A percentile compares a stretch with the other conserved stretches of the same genome.
Evolutionary conservation across 2,329 filamentous ascomycete species (phyloP).

Genomic region (Colletotrichum sp.): DNA sequence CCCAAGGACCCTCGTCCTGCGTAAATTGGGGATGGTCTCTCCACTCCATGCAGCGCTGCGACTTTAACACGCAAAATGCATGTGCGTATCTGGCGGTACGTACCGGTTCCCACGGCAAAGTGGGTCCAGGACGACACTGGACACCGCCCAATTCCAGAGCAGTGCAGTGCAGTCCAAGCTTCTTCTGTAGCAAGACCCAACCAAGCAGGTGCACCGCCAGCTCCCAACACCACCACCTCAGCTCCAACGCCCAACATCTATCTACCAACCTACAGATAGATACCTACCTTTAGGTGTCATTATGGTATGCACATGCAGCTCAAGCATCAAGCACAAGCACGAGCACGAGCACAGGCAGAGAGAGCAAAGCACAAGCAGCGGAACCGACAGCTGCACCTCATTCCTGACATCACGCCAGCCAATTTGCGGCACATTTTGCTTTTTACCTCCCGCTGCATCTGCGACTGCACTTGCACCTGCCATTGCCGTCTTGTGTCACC

Average conservation of each 20-base stretch:
- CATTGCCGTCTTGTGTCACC: background rate
- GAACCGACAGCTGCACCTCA: background rate
- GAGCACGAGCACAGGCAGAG: background rate
- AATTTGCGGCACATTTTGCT: background rate
- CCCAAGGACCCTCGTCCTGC: background rate
- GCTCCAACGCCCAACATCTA: background rate
- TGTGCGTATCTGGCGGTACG: background rate
- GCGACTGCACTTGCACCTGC: background rate
- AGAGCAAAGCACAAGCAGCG: background rate
- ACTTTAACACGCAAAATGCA: background rate
- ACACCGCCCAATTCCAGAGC: background rate
- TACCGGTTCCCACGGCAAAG: background rate
- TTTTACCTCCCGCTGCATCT: background rate
- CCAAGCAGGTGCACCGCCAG: background rate
- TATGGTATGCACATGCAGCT: background rate
- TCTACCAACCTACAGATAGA: background rate
- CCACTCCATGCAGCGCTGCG: background rate
- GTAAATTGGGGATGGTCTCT: constrained; percentile 6
- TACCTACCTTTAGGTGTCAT: background rate
- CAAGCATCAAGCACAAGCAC: background rate
- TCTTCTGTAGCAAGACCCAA: background rate
- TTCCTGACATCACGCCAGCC: background rate
- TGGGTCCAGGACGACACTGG: background rate
- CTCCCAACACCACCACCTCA: background rate
- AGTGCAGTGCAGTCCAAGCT: background rate